Conservation (phyloP, 169 alveolate genomes). For the Ichthyophthirius multifiliis region DNA sequence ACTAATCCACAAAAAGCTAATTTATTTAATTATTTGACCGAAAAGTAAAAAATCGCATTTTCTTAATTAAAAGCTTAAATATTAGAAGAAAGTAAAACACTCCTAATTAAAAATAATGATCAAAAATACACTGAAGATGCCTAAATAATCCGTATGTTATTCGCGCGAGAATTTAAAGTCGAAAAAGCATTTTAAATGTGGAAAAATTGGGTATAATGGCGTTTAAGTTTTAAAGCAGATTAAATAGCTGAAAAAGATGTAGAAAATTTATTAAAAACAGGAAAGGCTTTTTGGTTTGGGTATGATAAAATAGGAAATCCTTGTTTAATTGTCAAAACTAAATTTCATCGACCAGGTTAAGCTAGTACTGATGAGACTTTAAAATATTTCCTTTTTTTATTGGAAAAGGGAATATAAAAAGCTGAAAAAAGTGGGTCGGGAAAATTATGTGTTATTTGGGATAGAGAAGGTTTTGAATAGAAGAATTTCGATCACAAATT, state of each 20-base stretch:
- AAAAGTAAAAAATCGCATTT: neutral
- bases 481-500: conserved; percentile 42
- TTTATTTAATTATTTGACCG: too few species aligned
- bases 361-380: conserved; percentile 33
- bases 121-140: neutral
- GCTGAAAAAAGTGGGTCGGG: conserved; percentile 47
- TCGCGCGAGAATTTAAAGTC: conserved; percentile 50
- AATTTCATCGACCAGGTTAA: conserved; percentile 46
- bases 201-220: conserved; percentile 55
- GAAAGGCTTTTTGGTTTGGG: conserved; percentile 43
- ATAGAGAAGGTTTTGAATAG: conserved; percentile 49
- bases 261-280: conserved; percentile 4
- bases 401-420: conserved; percentile 43
- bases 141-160: neutral
- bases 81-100: neutral
- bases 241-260: conserved; percentile 28
- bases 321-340: conserved; percentile 39
- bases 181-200: conserved; percentile 56
- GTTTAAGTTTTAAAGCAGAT: conserved; percentile 47
- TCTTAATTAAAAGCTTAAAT: neutral
- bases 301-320: conserved; percentile 33
- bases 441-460: conserved; percentile 52
- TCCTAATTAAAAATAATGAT: neutral
- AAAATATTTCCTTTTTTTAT: conserved; percentile 40
- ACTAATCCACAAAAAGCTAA: too few species aligned